Base-by-base conservation (phyloP, 352 stramenopile genomes). In the Pelagophyceae sp. region DNA sequence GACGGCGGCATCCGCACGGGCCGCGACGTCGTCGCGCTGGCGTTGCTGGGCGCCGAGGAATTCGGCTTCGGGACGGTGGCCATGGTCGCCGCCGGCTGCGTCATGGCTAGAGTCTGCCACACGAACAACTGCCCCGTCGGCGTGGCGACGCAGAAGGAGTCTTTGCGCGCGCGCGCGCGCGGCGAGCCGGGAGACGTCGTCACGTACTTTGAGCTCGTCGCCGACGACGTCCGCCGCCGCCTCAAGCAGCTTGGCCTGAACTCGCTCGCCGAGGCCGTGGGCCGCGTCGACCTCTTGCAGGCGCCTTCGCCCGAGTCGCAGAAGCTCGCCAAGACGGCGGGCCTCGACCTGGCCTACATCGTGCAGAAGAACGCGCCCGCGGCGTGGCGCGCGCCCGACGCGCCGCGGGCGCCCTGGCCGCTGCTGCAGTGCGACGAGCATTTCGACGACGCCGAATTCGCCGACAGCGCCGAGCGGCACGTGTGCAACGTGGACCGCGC, bases 401-500 rank as follows among this genome's bases (percentile, higher is more conserved):
- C 37, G 31, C 87, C 61, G 29, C 23, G 17, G 58, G 17, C 58
- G 58, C 2, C 58, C 17, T n/a, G 58, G 23, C 29, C 61, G 15
- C 45, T 54, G 23, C 33, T 71, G 3, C 82, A 88, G 77, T 77
- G 92, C 11, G 82, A 88, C 67, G 82, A 79, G 50, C 83, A 87
- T 70, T 90, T 93, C 78, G 79, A 86, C 54, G 83, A 88, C 0
- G 17, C 61, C 3, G 19, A 3, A 1, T 17, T 33, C 3, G 45
- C 45, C 45, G 45, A 54, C 45, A 23, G 23, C 45, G 45, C 23
- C 45, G 45, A 23, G 11, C 11, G 11, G 11, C 45, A 54, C 23
- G 95, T 97, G 50, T 91, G 89, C 23, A 98, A 98, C 80, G 90
- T 95, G 35, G 92, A 98, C 80, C 88, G 94, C 45, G 96, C 91